These are phyloP conservation scores for Tanacetum coccineum DNA, from an alignment of 129 eudicot species.

Conservation along the genomic window DNA sequence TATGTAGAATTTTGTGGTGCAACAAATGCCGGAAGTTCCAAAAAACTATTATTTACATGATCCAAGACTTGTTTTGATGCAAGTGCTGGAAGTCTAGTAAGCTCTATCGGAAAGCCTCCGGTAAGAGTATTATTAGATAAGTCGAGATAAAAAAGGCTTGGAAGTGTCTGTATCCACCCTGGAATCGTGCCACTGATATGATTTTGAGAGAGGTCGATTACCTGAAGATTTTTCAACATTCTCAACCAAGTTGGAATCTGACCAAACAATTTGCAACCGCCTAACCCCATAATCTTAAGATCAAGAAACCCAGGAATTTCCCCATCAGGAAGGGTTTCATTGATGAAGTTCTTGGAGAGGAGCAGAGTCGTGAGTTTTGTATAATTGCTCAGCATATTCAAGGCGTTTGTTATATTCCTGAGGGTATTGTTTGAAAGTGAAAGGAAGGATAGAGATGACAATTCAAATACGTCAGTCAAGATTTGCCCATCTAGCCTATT, in stretches of 20 bases:
- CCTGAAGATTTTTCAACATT: conserved; percentile 40
- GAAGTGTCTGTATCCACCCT: conserved; percentile 45
- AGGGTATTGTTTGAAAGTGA: conserved; percentile 58
- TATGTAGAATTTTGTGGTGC: conserved; percentile 48
- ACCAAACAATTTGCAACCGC: conserved; percentile 60
- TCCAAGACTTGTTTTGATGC: conserved; percentile 34
- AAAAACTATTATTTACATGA: conserved; percentile 34
- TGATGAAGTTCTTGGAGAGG: conserved; percentile 48
- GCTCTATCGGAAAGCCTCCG: conserved; percentile 47
- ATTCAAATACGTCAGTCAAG: conserved; percentile 23
- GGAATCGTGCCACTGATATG: conserved; percentile 50
- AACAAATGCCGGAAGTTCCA: conserved; percentile 64
- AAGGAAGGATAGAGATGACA: conserved; percentile 54
- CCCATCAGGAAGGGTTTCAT: conserved; percentile 45
- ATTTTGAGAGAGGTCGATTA: conserved; percentile 60
- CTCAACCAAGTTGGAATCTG: conserved; percentile 52
- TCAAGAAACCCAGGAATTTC: conserved; percentile 34
- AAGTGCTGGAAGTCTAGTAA: conserved; percentile 39
- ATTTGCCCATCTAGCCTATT: conserved; percentile 48
- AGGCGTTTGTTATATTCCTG: conserved; percentile 45
- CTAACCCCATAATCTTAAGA: conserved; percentile 52
- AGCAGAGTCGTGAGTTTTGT: conserved; percentile 45
- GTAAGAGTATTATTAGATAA: conserved; percentile 46
- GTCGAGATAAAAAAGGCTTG: conserved; percentile 59
- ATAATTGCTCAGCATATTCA: conserved; percentile 37